Evolutionary conservation across 192 early-diverging fungal genomes (phyloP), one percentile per base, ranked within the genome.

Genomic region (Gamsiella multidivaricata): DNA sequence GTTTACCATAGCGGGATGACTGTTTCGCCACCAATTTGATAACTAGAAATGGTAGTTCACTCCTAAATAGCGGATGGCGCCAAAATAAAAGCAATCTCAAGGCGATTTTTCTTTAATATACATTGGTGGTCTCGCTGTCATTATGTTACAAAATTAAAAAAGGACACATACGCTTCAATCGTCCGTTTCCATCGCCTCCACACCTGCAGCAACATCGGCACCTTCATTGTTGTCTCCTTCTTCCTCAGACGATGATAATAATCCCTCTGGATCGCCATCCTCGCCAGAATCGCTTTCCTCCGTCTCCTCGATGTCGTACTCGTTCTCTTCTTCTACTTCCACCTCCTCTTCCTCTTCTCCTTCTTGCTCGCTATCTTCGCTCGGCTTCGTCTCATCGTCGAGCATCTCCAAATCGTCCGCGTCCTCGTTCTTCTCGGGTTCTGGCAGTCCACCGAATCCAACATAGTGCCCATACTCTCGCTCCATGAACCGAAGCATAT

Each of bases 401-500:
- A 34, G 26, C 51, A 47, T 49, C 32, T 70, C 43, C 5, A 55
- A 39, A 54, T 70, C 59, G 0, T 55, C 23, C 18, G 37, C 46
- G 3, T 43, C 36, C 14, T 61, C 41, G 47, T 54, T 75, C 49
- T 66, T 75, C 34, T 31, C 62, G 8, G 71, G 71, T 18, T 75
- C 52, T 32, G 71, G 71, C 42, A 75, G 26, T 6, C 85, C 83
- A 22, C 86, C 80, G 73, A 88, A 87, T 11, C 87, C 86, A 66
- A 89, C 73, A 61, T 86, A 80, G 23, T 74, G 62, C 5, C 83
- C 86, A 80, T 86, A 80, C 57, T 88, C 88, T 11, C 70, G 41
- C 49, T 89, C 86, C 75, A 79, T 74, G 42, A 90, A 90, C 26
- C 89, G 84, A 26, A 90, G 63, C 89, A 91, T 91, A 41, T 91